These are phyloP conservation scores for Rhodotorula sp. DNA, from an alignment of 1,284 basidiomycete genomes.

Conservation along the genomic window DNA sequence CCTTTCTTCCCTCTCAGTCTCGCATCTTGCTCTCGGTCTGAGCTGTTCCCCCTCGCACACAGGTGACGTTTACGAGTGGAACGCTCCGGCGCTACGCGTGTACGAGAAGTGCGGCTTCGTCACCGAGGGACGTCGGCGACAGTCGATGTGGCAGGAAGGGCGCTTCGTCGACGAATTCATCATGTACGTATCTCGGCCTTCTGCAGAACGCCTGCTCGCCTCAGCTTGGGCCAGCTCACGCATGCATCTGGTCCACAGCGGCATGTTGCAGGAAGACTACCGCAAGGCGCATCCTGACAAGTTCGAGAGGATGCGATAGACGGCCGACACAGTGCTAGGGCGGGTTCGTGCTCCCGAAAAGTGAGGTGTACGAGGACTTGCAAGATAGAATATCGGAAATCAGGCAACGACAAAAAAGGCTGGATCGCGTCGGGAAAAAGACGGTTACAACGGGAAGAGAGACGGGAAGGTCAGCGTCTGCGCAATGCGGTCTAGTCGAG, in stretches of 20 bases:
- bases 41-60: background rate
- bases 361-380: too few relatives aligned
- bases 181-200: background rate
- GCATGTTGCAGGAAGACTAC: background rate
- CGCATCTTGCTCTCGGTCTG: too few relatives aligned
- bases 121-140: constrained; percentile 1
- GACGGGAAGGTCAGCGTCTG: background rate
- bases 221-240: too few relatives aligned
- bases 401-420: background rate
- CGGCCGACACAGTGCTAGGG: too few relatives aligned
- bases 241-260: background rate
- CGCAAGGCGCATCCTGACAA: background rate
- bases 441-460: background rate
- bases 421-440: background rate
- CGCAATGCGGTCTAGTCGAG: background rate
- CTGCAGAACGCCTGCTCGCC: too few relatives aligned
- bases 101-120: constrained; percentile 12
- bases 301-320: too few relatives aligned
- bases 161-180: constrained; percentile 15
- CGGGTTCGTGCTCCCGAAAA: too few relatives aligned
- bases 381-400: too few relatives aligned
- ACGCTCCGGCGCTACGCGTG: background rate
- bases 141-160: constrained; percentile 11
- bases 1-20: background rate
- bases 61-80: background rate